Evolutionary conservation across 495 filamentous ascomycete species (phyloP).

Genomic region (Tuber aestivum): DNA sequence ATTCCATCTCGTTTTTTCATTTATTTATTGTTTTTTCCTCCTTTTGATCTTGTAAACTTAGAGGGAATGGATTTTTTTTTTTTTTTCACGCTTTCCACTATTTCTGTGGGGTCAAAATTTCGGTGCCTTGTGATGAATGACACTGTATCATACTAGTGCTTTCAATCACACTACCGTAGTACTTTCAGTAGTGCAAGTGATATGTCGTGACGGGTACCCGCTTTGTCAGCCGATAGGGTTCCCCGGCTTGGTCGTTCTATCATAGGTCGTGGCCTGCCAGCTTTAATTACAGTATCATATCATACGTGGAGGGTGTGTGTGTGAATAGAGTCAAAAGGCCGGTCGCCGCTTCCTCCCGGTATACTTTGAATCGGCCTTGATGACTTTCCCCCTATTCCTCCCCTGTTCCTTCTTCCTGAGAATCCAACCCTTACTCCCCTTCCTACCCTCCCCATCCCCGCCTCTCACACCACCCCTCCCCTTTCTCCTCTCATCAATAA

Average conservation of each 20-base stretch:
- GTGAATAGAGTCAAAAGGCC: slow-evolving; percentile 15
- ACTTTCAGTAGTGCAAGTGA: neutral
- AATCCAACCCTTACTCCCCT: slow-evolving; percentile 87
- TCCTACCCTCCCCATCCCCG: slow-evolving; percentile 54
- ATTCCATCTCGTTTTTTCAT: slow-evolving; percentile 23
- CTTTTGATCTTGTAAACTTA: slow-evolving; percentile 7
- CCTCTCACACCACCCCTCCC: slow-evolving; percentile 43
- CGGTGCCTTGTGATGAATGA: neutral
- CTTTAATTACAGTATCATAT: neutral
- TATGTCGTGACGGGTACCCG: neutral
- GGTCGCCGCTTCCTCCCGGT: slow-evolving; percentile 74
- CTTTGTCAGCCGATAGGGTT: neutral
- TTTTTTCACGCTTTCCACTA: no score
- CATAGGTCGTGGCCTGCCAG: neutral
- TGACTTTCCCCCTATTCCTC: slow-evolving; percentile 86
- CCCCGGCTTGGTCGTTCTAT: neutral
- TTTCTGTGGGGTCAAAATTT: neutral
- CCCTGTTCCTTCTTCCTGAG: slow-evolving; percentile 92
- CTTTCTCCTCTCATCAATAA: slow-evolving; percentile 64
- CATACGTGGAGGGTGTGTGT: neutral
- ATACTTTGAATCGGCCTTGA: slow-evolving; percentile 84
- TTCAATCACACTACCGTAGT: no score
- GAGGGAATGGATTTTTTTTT: neutral
- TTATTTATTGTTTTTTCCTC: slow-evolving; percentile 4
- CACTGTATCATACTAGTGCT: neutral